Base-by-base conservation (phyloP, 2,329 filamentous ascomycete species). In the Talaromyces sp. region DNA sequence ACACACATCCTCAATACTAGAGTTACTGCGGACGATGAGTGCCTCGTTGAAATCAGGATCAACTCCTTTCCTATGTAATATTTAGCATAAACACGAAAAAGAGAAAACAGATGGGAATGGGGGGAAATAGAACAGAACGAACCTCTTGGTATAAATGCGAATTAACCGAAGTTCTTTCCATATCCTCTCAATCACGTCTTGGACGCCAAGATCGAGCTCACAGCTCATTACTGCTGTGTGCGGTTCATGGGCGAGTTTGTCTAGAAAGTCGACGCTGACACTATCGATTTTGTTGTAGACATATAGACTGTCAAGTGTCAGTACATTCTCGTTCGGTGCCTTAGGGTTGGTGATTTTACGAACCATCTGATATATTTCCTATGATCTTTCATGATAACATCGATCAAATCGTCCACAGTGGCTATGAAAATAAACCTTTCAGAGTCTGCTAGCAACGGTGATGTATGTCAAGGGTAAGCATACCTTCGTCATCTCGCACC, bases 241-340 rank as follows among this genome's bases (percentile, higher is more conserved):
- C 2, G 92, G 91, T 79, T 99, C 96, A 65, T 92, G 88, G 5
- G 96, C 95, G 23, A 99, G 83, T 74, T 89, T 87, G 81, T 99
- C 91, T 55, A 99, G 85, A 78, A 96, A 96, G 74, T 97, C 92
- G 67, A 99, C 85, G 46, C 90, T 93, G 65, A 99, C 91, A 75
- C 87, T 89, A 80, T 99, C 95, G 79, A 99, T 96, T 81, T 99
- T 99, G 88, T 99, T 99, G 87, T 99, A 99, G 35, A 98, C 93
- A 79, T 99, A 99, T 35, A 99, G 84, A 73, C 91, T 83, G 35
- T 16, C n/a, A 21, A 40, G 33, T 60, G 14, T 57, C 21, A 42
- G 33, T 11, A n/a, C 14, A 2, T 5, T 28, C 12, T 1, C 21
- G 40, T 16, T 12, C 12, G 28, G 4, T 8, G n/a, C 7, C 5